Evolutionary conservation across 768 basidiomycete genomes (phyloP).

Genomic region (Naganishia antarctica): DNA sequence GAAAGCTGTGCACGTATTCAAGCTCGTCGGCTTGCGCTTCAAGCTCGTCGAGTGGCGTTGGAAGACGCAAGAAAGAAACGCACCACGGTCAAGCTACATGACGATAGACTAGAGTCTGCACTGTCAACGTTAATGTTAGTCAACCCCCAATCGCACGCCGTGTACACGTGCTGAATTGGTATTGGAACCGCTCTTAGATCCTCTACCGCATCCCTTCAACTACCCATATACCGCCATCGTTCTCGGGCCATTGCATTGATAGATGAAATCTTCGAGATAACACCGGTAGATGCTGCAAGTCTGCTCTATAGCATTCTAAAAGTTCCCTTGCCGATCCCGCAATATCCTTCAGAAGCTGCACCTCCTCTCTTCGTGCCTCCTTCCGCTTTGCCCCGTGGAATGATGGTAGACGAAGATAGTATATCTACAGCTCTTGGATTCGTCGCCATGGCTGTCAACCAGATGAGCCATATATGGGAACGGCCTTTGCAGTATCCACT

Average conservation of each 20-base stretch:
- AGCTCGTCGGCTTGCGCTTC: not conserved
- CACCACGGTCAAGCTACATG: too few relatives aligned
- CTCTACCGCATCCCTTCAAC: conserved; percentile 49
- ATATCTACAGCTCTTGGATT: conserved; percentile 87
- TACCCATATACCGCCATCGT: conserved; percentile 50
- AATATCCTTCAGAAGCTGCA: conserved; percentile 67
- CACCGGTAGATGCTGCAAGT: conserved; percentile 72
- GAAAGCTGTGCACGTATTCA: not conserved
- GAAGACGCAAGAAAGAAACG: not conserved
- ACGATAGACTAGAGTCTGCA: not conserved
- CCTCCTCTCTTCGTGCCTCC: conserved; percentile 68
- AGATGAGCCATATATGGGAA: conserved; percentile 72
- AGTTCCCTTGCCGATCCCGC: conserved; percentile 85
- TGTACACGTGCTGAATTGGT: not conserved
- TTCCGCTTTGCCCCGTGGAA: conserved; percentile 51
- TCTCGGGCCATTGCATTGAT: conserved; percentile 62
- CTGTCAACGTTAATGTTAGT: not conserved
- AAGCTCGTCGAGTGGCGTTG: not conserved
- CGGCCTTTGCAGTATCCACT: conserved; percentile 79
- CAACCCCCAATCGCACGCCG: not conserved
- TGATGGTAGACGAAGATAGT: conserved; percentile 71
- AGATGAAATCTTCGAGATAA: conserved; percentile 79
- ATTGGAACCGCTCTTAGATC: not conserved
- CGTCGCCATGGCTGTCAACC: conserved; percentile 76
- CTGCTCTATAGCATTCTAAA: conserved; percentile 82